Evolutionary conservation across 192 early-diverging fungal genomes (phyloP).

Genomic region (Helicostylum pulchrum): DNA sequence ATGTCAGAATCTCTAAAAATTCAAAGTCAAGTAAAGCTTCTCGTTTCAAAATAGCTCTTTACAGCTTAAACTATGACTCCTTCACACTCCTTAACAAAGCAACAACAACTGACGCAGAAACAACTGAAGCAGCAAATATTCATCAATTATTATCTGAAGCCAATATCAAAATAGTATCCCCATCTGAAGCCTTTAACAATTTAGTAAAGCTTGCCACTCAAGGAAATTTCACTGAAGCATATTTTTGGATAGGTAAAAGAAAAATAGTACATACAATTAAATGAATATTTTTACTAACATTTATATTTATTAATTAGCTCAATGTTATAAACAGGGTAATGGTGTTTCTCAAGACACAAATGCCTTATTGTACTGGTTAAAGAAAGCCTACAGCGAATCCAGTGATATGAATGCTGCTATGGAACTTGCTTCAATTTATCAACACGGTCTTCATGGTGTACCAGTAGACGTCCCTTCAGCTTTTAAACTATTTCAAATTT

Average conservation of each 20-base stretch:
- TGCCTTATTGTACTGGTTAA: constrained; percentile 26
- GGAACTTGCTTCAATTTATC: constrained; percentile 21
- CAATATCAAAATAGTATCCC: constrained; percentile 2
- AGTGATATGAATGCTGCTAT: constrained; percentile 22
- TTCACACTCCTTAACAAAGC: too few relatives aligned
- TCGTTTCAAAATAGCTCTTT: constrained; percentile 34
- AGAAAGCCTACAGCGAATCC: constrained; percentile 22
- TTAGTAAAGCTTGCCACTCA: constrained; percentile 22
- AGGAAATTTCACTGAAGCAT: constrained; percentile 23
- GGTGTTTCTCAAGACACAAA: constrained; percentile 9
- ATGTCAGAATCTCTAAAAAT: constrained; percentile 12
- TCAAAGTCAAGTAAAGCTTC: constrained; percentile 16
- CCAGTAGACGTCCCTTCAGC: background rate
- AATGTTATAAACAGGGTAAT: constrained; percentile 33
- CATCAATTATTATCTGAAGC: background rate
- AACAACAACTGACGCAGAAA: background rate
- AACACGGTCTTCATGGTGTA: constrained; percentile 6
- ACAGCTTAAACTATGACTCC: constrained; percentile 19
- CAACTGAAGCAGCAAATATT: background rate
- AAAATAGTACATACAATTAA: background rate
- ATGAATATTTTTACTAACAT: background rate
- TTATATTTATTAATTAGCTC: constrained; percentile 22
- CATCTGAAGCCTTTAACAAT: constrained; percentile 18
- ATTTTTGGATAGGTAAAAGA: constrained; percentile 29
- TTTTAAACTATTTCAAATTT: background rate